These are phyloP conservation scores for Tilletia caries DNA, from an alignment of 1,284 basidiomycete species.

Conservation along the genomic window DNA sequence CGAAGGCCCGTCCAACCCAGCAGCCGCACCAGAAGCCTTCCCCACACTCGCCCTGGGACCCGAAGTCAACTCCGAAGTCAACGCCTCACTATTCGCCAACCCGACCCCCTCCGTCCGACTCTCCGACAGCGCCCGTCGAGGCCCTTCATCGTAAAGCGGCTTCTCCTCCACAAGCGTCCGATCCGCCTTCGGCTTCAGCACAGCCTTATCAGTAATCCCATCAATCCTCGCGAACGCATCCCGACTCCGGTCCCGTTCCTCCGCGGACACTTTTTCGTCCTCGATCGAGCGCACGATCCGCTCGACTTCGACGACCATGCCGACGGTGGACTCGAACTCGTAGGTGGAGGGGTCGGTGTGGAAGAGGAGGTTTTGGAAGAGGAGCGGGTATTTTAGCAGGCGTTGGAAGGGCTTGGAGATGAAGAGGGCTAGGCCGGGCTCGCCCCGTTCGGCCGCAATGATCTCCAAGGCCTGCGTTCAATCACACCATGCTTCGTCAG, in stretches of 20 bases:
- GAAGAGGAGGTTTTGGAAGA: slow-evolving; percentile 80
- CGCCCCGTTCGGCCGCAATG: slow-evolving; percentile 75
- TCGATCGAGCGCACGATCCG: slow-evolving; percentile 91
- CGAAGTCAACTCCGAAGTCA: background rate
- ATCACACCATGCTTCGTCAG: background rate
- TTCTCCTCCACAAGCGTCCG: slow-evolving; percentile 81
- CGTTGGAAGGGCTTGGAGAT: slow-evolving; percentile 95
- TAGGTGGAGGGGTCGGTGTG: slow-evolving; percentile 91
- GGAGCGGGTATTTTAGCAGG: slow-evolving; percentile 91
- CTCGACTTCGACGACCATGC: slow-evolving; percentile 96
- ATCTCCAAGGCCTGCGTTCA: slow-evolving; percentile 62
- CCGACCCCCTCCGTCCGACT: background rate
- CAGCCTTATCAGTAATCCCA: slow-evolving; percentile 61
- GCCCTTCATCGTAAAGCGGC: slow-evolving; percentile 56
- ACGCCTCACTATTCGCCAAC: background rate
- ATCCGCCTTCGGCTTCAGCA: slow-evolving; percentile 83
- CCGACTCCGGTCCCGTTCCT: slow-evolving; percentile 87
- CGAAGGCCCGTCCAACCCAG: slow-evolving; percentile 20
- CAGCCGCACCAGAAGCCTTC: slow-evolving; percentile 11
- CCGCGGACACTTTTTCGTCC: slow-evolving; percentile 92
- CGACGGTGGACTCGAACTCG: slow-evolving; percentile 91
- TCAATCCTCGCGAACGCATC: slow-evolving; percentile 95
- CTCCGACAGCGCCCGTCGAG: slow-evolving; percentile 45
- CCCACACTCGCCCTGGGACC: background rate
- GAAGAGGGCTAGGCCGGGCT: slow-evolving; percentile 87